Evolutionary conservation across 1,284 basidiomycete species (phyloP).

Genomic region (Marasmius tenuissimus): DNA sequence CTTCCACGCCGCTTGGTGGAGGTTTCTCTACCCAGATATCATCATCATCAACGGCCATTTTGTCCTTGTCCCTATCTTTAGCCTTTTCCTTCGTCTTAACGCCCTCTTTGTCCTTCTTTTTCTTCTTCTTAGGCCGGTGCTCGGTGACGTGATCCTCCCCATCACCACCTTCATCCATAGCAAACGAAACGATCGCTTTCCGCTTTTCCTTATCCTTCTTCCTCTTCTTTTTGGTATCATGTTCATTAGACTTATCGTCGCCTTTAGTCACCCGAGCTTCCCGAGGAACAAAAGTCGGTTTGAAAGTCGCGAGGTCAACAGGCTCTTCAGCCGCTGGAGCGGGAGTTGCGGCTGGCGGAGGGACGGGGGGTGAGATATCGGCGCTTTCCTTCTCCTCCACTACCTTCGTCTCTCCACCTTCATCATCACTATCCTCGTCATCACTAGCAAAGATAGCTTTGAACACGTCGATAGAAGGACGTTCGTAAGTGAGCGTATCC

Average conservation of each 20-base stretch:
- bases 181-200: conserved; percentile 67
- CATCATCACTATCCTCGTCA: conserved; percentile 77
- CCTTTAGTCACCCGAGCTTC: conserved; percentile 38
- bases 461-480: conserved; percentile 91
- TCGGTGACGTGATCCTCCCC: conserved; percentile 32
- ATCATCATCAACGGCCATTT: conserved; percentile 42
- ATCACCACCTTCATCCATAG: conserved; percentile 57
- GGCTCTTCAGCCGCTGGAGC: conserved; percentile 19
- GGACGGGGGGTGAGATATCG: conserved; percentile 8
- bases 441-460: conserved; percentile 94
- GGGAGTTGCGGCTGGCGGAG: conserved; percentile 3
- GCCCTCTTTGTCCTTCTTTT: conserved; percentile 36
- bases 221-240: conserved; percentile 39
- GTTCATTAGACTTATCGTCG: conserved; percentile 42
- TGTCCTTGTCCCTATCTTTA: conserved; percentile 1
- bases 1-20: conserved; percentile 41
- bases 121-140: conserved; percentile 36
- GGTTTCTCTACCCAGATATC: conserved; percentile 64
- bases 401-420: conserved; percentile 38
- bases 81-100: background rate
- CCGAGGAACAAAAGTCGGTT: conserved; percentile 78
- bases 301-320: conserved; percentile 68
- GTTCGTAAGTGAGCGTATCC: conserved; percentile 84
- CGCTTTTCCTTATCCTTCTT: conserved; percentile 44
- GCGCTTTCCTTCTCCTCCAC: conserved; percentile 12